phyloP scores from a whole-genome alignment of 805 yeast species.

The Yarrowia yakushimensis region DNA sequence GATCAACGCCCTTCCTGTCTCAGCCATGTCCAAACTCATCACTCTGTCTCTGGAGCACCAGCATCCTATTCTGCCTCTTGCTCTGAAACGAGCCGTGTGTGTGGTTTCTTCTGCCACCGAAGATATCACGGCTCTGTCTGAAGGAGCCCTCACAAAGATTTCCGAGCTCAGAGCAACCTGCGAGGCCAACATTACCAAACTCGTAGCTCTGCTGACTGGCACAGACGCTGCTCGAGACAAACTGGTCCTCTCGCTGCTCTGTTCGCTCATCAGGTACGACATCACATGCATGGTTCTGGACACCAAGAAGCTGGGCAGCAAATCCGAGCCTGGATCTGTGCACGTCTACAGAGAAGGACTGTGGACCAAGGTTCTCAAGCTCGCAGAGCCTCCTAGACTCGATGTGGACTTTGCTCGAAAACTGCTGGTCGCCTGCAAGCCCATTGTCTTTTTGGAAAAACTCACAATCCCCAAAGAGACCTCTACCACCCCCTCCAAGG shows the following conservation, averaged over 20 bases:
- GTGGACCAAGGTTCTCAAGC: not conserved
- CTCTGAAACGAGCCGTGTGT: not conserved
- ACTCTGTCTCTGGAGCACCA: not conserved
- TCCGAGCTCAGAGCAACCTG: slow-evolving; percentile 7
- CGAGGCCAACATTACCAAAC: not conserved
- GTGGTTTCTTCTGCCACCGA: not conserved
- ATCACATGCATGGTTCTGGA: slow-evolving; percentile 13
- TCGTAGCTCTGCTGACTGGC: not conserved
- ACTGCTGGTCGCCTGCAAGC: not conserved
- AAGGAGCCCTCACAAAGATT: not conserved
- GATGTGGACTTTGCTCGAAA: slow-evolving; percentile 2
- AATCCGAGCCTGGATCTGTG: slow-evolving; percentile 3
- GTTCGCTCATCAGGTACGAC: slow-evolving; percentile 1
- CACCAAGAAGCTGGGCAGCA: not conserved
- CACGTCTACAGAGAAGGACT: not conserved
- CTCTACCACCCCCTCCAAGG: not conserved
- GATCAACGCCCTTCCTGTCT: not conserved
- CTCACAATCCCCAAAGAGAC: slow-evolving; percentile 1
- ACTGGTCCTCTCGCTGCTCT: not conserved
- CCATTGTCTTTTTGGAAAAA: not conserved
- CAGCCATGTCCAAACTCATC: not conserved
- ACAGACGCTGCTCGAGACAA: not conserved
- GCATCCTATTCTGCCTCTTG: not conserved
- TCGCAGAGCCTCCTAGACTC: slow-evolving; percentile 1
- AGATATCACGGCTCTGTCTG: not conserved